Conservation (phyloP, 352 stramenopile species). For the Phytopythium ostracodes region DNA sequence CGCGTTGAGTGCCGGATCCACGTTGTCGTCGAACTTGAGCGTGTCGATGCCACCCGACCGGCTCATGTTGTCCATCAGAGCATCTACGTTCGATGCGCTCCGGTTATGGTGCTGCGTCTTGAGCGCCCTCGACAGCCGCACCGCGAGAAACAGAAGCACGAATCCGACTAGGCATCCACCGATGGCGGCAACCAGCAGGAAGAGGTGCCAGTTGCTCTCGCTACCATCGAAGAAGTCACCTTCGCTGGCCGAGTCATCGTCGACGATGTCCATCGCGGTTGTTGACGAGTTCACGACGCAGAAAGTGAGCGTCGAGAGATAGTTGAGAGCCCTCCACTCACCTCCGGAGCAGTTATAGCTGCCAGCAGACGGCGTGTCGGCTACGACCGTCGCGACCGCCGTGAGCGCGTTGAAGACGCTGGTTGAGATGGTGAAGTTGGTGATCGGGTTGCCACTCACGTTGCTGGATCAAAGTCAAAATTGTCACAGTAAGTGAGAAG, state of each 20-base stretch:
- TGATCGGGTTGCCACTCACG: constrained; percentile 34
- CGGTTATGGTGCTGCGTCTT: background rate
- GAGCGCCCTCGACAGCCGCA: background rate
- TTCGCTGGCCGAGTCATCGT: background rate
- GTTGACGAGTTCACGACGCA: constrained; percentile 31
- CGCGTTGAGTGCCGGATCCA: constrained; percentile 28
- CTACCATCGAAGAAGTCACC: constrained; percentile 7
- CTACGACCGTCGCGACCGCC: constrained; percentile 4
- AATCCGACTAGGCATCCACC: constrained; percentile 33
- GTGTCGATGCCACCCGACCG: constrained; percentile 18
- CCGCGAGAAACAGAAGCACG: constrained; percentile 27
- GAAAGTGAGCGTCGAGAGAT: constrained; percentile 17
- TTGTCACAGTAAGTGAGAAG: background rate
- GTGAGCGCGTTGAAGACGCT: constrained; percentile 19
- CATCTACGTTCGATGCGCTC: background rate
- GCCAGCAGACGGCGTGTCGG: background rate
- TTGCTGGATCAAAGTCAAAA: constrained; percentile 18
- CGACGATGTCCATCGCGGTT: background rate
- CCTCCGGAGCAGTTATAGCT: constrained; percentile 24
- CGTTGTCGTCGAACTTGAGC: constrained; percentile 36
- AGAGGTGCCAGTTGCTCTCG: constrained; percentile 26
- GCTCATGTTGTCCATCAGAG: constrained; percentile 13
- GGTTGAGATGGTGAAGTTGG: constrained; percentile 35
- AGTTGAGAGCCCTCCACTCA: constrained; percentile 23
- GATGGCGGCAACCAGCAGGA: constrained; percentile 26